Base-by-base conservation (phyloP, 345 rosid species). In the Eucalyptus microcorys region DNA sequence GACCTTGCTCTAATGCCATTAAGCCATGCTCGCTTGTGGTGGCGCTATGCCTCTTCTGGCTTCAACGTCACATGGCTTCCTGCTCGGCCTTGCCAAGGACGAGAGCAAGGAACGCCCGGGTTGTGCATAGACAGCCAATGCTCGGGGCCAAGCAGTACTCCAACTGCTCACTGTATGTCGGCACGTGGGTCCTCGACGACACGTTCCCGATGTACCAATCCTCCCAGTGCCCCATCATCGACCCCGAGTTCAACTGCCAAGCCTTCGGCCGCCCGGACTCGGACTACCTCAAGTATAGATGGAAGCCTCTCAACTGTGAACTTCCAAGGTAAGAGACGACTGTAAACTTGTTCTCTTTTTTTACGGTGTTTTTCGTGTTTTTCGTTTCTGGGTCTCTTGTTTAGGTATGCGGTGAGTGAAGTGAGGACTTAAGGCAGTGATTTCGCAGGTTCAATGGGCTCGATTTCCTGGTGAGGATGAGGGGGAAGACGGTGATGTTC, bases 401-500 rank as follows among this genome's bases (percentile, higher is more conserved):
- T 55, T 16, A 32, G 88, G 68, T 47, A 6, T 55, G 42, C 45
- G 43, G n/a, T 8, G 5, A 55, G 34, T 32, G 30, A 30, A 61
- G 49, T 88, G 57, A 49, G 57, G 80, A 71, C 76, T 49, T 80
- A 37, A 43, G 12, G 21, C 45, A n/a, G 45, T 40, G 49, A 1
- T 34, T 34, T 49, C 48, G 32, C 87, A 97, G 99, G 90, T 97
- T 98, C 91, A 83, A 94, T 88, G 99, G 99, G 87, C 88, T 93
- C 49, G 94, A 95, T 37, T 97, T 96, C 92, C 85, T 98, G 92
- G 79, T 22, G 86, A 93, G 92, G 88, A 94, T 96, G 99, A 93
- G 92, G 86, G 95, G 96, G 90, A 95, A 93, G 93, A 94, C 93
- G 1, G 90, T 97, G 89, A 96, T 97, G 98, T 96, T 96, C 89